Evolutionary conservation across 345 rosid genomes (phyloP), one percentile per base, ranked within the genome.

Genomic region (Dipteronia sinensis): DNA sequence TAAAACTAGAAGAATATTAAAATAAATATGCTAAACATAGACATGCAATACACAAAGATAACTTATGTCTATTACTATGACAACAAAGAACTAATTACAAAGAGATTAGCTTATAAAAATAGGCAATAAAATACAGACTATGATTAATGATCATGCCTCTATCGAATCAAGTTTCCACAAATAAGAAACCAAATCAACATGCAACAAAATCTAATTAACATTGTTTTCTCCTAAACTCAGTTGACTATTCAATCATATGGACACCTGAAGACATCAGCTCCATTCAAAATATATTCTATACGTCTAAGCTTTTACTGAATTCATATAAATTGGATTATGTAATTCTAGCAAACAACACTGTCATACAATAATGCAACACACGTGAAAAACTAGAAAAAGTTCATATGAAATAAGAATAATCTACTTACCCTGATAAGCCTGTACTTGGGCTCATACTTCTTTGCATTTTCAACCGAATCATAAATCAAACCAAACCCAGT

Each of bases 401-500:
- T 42, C 22, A 40, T 20, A 61, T 16, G 15, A 15, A 9, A 25
- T 46, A 42, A 66, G 22, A 82, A 67, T 0, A 7, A 22, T 44
- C 27, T n/a, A 67, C 65, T 82, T 87, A 96, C 99, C 99, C 98
- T 91, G 87, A 96, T 91, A 17, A 96, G 95, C 77, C 99, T 88
- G 89, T 94, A 94, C 76, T 96, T 96, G 62, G 99, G 99, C 80
- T 96, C 98, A 11, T 82, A 96, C 78, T 94, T 96, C 92, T 96
- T 96, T 0, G 99, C 99, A 69, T 80, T 91, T 74, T 94, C 98
- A 22, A 94, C 95, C 11, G 88, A 72, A 61, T 96, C 99, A 42
- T 96, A 96, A 46, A 96, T 96, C 89, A 96, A 85, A 47, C 99
- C 99, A 78, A 96, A 96, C 0, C 99, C 99, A 0, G 98, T 92